Evolutionary conservation across 1,139 yeast species (phyloP), one percentile per base, ranked within the genome.

Genomic region (Tardiomyces digboiensis): DNA sequence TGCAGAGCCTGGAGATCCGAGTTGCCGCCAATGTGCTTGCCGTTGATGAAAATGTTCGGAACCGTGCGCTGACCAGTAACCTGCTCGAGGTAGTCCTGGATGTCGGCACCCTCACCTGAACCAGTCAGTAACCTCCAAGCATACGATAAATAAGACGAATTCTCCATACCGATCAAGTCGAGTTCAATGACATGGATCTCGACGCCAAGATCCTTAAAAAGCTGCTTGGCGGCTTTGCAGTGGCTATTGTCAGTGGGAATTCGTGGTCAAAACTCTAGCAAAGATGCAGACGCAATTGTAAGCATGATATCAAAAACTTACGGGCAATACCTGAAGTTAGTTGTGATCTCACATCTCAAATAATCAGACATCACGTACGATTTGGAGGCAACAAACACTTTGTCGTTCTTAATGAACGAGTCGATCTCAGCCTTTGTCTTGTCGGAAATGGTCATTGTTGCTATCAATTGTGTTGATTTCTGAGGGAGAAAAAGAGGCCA

Each of bases 21-120:
- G 75, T 87, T 85, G 48, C 98, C 98, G 50, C 98, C 98, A 57
- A 91, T 78, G 69, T 87, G 96, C 67, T 86, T 74, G 48, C 95
- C 96, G 43, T 75, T 80, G 62, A 91, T 88, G 68, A 82, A 88
- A 52, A 91, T 76, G 65, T 84, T 89, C 51, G 98, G 98, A 47
- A 91, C 97, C 37, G 97, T 87, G 55, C 78, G 74, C 71, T 91
- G 97, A 50, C 96, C 95, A 38, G 94, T 82, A 52, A 87, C 65
- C 59, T 82, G 80, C 40, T 60, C 62, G 51, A 91, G 73, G 47
- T 93, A 94, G 42, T 74, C 81, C 68, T 91, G 97, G 55, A 89
- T 77, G n/a, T 73, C 82, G 16, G 63, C 59, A 38, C 88, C 89
- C 42, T 81, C 80, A 19, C 58, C 54, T 26, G 33, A 13, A 16